Conservation (phyloP, 1,139 yeast species). For the Dujonia santamariae region DNA sequence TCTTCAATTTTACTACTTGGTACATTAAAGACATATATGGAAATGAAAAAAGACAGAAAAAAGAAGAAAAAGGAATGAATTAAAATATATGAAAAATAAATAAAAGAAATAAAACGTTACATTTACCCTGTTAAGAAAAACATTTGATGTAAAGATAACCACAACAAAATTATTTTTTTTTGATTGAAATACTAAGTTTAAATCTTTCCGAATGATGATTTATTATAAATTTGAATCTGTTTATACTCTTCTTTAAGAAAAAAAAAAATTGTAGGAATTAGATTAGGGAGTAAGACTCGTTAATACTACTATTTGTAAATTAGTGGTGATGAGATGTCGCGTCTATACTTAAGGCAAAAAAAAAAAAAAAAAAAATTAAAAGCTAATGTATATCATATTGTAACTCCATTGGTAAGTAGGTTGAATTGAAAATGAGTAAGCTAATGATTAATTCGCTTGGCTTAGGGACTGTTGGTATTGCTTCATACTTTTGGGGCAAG, state of each 20-base stretch:
- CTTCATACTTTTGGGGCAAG: conserved; percentile 43
- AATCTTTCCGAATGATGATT: no score
- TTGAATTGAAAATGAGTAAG: conserved; percentile 27
- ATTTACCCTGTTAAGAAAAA: neutral
- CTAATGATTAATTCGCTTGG: conserved; percentile 29
- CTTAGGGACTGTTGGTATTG: conserved; percentile 38
- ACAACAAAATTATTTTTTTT: no score
- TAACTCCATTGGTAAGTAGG: neutral
- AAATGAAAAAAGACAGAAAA: conserved; percentile 16
- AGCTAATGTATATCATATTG: neutral
- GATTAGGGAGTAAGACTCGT: no score
- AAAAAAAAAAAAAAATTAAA: neutral
- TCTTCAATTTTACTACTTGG: conserved; percentile 67
- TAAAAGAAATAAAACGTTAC: neutral
- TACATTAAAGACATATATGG: conserved; percentile 31
- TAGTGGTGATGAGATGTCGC: no score
- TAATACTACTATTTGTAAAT: no score
- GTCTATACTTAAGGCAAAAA: no score
- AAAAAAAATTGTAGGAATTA: no score
- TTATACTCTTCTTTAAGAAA: no score
- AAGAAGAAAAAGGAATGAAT: conserved; percentile 7
- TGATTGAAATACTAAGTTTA: no score
- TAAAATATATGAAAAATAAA: conserved; percentile 3
- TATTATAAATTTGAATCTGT: no score
- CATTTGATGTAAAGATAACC: neutral